These are phyloP conservation scores for Venturiaceae sp. DNA, from an alignment of 2,329 filamentous ascomycete genomes.

Conservation along the genomic window DNA sequence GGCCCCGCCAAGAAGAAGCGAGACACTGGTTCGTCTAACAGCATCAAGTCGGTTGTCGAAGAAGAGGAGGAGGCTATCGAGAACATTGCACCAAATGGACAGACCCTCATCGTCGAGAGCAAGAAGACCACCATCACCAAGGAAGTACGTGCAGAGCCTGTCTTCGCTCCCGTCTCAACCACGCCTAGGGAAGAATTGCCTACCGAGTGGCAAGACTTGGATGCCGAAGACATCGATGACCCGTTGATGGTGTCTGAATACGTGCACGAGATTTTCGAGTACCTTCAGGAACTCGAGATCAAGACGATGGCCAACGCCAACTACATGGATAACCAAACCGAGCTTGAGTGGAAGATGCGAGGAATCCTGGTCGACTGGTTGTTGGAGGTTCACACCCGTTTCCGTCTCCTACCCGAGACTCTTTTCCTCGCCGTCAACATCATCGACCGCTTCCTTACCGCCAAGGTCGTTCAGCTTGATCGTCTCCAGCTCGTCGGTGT, in stretches of 20 bases:
- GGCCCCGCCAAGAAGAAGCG: conserved; percentile 59
- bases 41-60: conserved; percentile 42
- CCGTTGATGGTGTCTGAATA: conserved; percentile 98
- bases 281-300: conserved; percentile 78
- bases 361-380: conserved; percentile 97
- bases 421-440: conserved; percentile 96
- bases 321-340: conserved; percentile 92
- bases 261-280: conserved; percentile 93
- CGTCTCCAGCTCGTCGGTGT: conserved; percentile 94
- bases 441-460: conserved; percentile 92
- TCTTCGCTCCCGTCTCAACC: conserved; percentile 16
- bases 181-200: conserved; percentile 11
- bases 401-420: conserved; percentile 90
- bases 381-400: conserved; percentile 94
- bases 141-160: conserved; percentile 13
- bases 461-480: conserved; percentile 91
- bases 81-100: conserved; percentile 63
- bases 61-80: conserved; percentile 48
- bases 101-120: conserved; percentile 44
- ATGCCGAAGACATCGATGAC: conserved; percentile 81
- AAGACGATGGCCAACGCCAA: conserved; percentile 76
- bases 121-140: conserved; percentile 31
- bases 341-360: conserved; percentile 97
- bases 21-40: conserved; percentile 41
- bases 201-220: conserved; percentile 49